Conservation (phyloP, 768 basidiomycete species). For the Tricholoma bakamatsutake region DNA sequence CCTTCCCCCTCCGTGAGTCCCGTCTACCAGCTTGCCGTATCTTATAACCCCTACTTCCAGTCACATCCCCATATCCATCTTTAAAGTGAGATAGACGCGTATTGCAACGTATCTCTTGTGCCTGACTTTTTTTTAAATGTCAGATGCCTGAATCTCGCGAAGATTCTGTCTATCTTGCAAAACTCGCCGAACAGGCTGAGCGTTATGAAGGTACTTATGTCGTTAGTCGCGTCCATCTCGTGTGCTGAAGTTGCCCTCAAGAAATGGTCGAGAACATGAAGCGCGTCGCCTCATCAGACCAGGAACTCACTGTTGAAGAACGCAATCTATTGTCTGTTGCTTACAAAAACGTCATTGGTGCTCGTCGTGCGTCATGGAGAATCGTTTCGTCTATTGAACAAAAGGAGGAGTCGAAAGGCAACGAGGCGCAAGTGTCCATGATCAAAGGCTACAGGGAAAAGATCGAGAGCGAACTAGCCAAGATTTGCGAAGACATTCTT, state of each 20-base stretch:
- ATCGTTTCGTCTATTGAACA: slow-evolving; percentile 98
- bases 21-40: slow-evolving; percentile 28
- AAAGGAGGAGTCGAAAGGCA: slow-evolving; percentile 99
- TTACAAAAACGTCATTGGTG: slow-evolving; percentile 99
- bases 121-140: slow-evolving; percentile 16
- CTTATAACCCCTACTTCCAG: slow-evolving; percentile 5
- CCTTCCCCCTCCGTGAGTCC: slow-evolving; percentile 37
- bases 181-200: slow-evolving; percentile 99
- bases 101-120: slow-evolving; percentile 23
- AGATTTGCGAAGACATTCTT: slow-evolving; percentile 98
- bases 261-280: slow-evolving; percentile 99
- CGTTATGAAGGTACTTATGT: slow-evolving; percentile 80
- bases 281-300: slow-evolving; percentile 94
- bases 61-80: slow-evolving; percentile 19
- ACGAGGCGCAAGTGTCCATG: slow-evolving; percentile 93
- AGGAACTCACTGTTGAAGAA: slow-evolving; percentile 97
- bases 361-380: slow-evolving; percentile 95
- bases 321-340: slow-evolving; percentile 96
- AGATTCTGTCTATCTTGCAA: slow-evolving; percentile 99
- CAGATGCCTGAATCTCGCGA: slow-evolving; percentile 86
- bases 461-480: slow-evolving; percentile 94
- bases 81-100: slow-evolving; percentile 45
- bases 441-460: slow-evolving; percentile 98
- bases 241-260: slow-evolving; percentile 22
- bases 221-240: slow-evolving; percentile 1